Percentiles rank a stretch among this genome's conserved stretches.
Conservation (phyloP, 1,284 basidiomycete genomes). For the Sanguinoderma infundibulare region DNA sequence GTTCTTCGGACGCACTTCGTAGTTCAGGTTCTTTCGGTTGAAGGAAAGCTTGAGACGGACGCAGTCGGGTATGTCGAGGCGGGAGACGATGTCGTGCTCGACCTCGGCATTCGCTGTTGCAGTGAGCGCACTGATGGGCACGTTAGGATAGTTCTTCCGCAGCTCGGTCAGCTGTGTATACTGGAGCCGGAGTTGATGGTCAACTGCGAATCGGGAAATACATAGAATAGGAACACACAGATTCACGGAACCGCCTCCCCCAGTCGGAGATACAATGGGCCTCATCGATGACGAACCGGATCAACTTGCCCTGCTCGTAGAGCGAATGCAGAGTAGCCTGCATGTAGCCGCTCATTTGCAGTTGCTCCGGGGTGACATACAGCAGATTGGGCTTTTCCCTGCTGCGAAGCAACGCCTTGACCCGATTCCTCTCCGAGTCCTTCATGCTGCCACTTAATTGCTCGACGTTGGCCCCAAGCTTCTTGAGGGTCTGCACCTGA, state of each 20-base stretch:
- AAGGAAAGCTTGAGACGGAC: constrained; percentile 82
- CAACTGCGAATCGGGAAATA: not conserved
- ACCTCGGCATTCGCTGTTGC: constrained; percentile 88
- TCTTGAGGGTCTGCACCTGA: constrained; percentile 78
- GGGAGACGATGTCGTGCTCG: constrained; percentile 78
- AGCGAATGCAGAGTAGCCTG: constrained; percentile 62
- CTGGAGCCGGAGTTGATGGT: too few relatives aligned
- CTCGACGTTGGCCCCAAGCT: constrained; percentile 73
- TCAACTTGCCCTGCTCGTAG: constrained; percentile 62
- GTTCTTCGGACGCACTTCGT: constrained; percentile 74
- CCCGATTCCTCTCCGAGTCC: constrained; percentile 43
- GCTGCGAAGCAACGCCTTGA: constrained; percentile 43
- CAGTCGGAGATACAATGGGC: constrained; percentile 92
- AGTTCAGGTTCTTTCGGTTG: constrained; percentile 90
- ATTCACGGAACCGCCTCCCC: constrained; percentile 84
- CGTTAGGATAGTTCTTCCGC: constrained; percentile 71
- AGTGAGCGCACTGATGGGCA: constrained; percentile 96
- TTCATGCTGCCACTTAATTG: constrained; percentile 70
- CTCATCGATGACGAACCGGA: constrained; percentile 95
- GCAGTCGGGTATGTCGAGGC: constrained; percentile 68
- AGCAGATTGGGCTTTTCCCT: constrained; percentile 65
- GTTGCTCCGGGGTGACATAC: constrained; percentile 95
- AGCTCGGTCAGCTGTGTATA: constrained; percentile 73
- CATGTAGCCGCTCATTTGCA: constrained; percentile 67
- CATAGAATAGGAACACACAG: constrained; percentile 48